Base-by-base conservation (phyloP, 495 filamentous ascomycete genomes). In the Rusavskia elegans region DNA sequence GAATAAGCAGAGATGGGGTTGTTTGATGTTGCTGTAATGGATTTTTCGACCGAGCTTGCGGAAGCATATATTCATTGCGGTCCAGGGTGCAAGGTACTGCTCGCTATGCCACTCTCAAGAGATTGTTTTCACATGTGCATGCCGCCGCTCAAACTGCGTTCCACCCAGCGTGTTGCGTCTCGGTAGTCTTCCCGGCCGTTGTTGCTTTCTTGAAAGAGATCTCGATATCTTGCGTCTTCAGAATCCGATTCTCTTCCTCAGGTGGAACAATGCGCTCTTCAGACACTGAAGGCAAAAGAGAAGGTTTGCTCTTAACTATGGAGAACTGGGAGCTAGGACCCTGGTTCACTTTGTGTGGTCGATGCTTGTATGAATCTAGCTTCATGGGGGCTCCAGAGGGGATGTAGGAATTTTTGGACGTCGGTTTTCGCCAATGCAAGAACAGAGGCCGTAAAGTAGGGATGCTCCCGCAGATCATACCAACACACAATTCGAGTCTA, bases 381-480 rank as follows among this genome's bases (percentile, higher is more conserved):
- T 45, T 45, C n/a, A 45, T 45, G 5, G 41, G 16, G 20, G n/a
- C 21, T 45, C 41, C 16, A 45, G 10, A 11, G 41, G 16, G 16
- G 20, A 19, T 11, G 17, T 45, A 17, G 5, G 16, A 11, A 20
- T 23, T 20, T 20, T 23, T 45, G 16, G 41, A 45, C 16, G 10
- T 20, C 20, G 5, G 9, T 5, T 23, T 45, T 23, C 19, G 41
- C 41, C 41, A 45, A 19, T 23, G 17, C 5, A 27, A 3, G 52
- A 53, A 32, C 14, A 53, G 52, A 14, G 52, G 52, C 11, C 39
- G 39, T 14, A 53, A 27, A 7, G 52, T 44, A 7, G 52, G 52
- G 14, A 53, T 53, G 14, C 40, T 53, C 4, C 44, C 52, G 32
- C 52, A 53, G 14, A 53, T 53, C 52, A 53, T 53, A 14, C 52